These are phyloP conservation scores for Corymbia calophylla DNA, from an alignment of 441 rosid species.

Conservation along the genomic window DNA sequence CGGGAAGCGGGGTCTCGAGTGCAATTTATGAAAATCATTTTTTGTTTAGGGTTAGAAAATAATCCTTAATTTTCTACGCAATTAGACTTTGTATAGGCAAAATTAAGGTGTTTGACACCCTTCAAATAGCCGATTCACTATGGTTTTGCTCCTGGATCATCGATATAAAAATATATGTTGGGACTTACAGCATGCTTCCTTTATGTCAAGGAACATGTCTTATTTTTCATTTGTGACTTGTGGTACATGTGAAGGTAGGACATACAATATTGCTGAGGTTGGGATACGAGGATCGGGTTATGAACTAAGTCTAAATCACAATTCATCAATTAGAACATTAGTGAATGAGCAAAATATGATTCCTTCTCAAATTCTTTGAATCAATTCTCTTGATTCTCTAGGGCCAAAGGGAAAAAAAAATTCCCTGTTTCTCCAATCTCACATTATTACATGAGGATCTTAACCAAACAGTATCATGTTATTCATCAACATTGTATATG, in stretches of 20 bases:
- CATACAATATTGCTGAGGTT: not conserved
- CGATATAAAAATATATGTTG: not conserved
- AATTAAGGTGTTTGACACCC: too few relatives aligned
- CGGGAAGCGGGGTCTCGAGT: too few relatives aligned
- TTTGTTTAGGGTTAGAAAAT: too few relatives aligned
- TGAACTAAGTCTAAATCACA: not conserved
- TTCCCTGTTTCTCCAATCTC: too few relatives aligned
- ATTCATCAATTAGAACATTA: not conserved
- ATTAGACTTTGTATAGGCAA: too few relatives aligned
- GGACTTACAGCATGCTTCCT: not conserved
- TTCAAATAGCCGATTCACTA: not conserved
- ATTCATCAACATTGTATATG: not conserved
- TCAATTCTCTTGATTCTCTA: not conserved
- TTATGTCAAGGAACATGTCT: not conserved
- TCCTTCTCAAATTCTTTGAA: not conserved
- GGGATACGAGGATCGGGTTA: not conserved
- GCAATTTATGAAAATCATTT: too few relatives aligned
- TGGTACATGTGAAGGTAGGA: not conserved
- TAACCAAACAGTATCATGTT: not conserved
- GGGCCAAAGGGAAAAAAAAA: not conserved
- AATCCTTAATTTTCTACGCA: too few relatives aligned
- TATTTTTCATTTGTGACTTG: not conserved
- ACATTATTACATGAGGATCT: not conserved
- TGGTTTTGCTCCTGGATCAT: not conserved
- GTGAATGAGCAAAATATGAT: not conserved